Conservation (phyloP, 805 yeast genomes). For the Pichia paraexigua region DNA sequence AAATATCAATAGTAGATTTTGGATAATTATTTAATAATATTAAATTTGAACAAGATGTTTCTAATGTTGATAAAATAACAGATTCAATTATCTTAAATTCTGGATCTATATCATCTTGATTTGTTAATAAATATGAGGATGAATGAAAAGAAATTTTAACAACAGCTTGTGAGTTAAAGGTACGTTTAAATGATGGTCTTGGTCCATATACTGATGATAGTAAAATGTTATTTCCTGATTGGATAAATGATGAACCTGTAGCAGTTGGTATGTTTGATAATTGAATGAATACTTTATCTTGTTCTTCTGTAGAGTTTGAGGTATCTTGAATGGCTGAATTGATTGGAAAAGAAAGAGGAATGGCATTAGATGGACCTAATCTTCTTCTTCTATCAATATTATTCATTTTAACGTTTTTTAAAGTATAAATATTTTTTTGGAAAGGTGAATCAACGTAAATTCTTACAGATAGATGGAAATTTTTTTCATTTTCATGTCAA, state of each 20-base stretch:
- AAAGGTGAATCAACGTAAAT: not conserved
- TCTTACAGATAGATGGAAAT: not conserved
- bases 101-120: constrained; percentile 26
- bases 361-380: constrained; percentile 71
- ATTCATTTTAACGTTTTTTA: constrained; percentile 23
- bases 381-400: constrained; percentile 72
- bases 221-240: constrained; percentile 51
- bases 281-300: constrained; percentile 38
- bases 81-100: constrained; percentile 21
- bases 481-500: not conserved
- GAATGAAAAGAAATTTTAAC: constrained; percentile 18
- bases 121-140: constrained; percentile 7
- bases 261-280: constrained; percentile 54
- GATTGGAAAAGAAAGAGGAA: constrained; percentile 34
- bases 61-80: constrained; percentile 27
- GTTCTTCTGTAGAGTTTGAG: not conserved
- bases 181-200: constrained; percentile 45
- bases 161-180: constrained; percentile 27
- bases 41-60: constrained; percentile 34
- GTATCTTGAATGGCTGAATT: not conserved
- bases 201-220: constrained; percentile 83
- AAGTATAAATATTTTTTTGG: not conserved
- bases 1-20: constrained; percentile 78
- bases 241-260: constrained; percentile 75
- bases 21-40: constrained; percentile 70